Percentiles rank a stretch among this genome's conserved stretches.
phyloP scores from a whole-genome alignment of 805 yeast genomes.

The Isabelozyma heimii region DNA sequence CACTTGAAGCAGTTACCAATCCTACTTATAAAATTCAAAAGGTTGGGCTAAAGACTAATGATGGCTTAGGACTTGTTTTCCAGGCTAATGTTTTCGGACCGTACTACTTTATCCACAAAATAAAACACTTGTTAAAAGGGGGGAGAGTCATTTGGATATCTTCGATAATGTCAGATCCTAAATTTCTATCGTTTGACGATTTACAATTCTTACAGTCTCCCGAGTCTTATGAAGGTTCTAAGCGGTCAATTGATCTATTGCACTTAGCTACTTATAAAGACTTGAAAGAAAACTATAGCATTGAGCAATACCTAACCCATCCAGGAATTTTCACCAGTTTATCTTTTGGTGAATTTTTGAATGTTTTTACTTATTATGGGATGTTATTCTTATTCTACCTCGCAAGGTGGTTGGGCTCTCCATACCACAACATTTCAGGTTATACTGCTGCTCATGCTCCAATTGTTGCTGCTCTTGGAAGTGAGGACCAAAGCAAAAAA shows the following conservation, averaged over 20 bases:
- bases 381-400: conserved; percentile 82
- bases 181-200: conserved; percentile 70
- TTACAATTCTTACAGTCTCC: conserved; percentile 62
- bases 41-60: conserved; percentile 71
- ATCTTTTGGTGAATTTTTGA: conserved; percentile 73
- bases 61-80: conserved; percentile 83
- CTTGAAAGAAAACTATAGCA: conserved; percentile 46
- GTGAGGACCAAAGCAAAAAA: conserved; percentile 52
- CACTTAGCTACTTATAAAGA: conserved; percentile 67
- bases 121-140: conserved; percentile 57
- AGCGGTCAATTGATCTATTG: conserved; percentile 77
- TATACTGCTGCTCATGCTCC: conserved; percentile 90
- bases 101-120: conserved; percentile 71
- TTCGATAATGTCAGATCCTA: conserved; percentile 76
- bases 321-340: conserved; percentile 93
- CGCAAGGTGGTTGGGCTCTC: conserved; percentile 79
- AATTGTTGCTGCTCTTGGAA: conserved; percentile 48
- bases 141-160: conserved; percentile 84
- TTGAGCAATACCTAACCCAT: conserved; percentile 76
- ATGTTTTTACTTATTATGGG: conserved; percentile 76
- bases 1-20: conserved; percentile 80
- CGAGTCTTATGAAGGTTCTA: conserved; percentile 88
- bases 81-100: conserved; percentile 98
- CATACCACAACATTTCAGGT: conserved; percentile 86
- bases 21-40: conserved; percentile 85